phyloP scores from a whole-genome alignment of 2,329 filamentous ascomycete genomes.

The Xylariales sp. region DNA sequence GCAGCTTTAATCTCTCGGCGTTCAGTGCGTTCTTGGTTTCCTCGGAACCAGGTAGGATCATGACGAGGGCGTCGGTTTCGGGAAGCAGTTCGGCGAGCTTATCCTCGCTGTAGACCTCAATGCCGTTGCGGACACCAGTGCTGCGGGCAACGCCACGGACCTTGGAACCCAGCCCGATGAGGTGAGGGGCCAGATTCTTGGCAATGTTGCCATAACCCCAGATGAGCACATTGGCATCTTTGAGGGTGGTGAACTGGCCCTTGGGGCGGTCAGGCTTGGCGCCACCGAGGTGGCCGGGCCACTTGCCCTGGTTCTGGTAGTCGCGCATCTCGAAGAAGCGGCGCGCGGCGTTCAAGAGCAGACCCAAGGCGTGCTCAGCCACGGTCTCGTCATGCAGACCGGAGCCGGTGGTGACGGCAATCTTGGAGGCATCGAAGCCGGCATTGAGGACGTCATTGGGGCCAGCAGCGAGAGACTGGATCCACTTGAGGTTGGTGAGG shows the following conservation, averaged over 20 bases:
- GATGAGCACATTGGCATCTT: conserved; percentile 52
- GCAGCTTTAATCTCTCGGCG: conserved; percentile 43
- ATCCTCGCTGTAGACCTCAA: conserved; percentile 54
- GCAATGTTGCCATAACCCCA: conserved; percentile 68
- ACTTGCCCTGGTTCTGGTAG: conserved; percentile 50
- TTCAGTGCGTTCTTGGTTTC: conserved; percentile 53
- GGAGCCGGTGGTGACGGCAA: conserved; percentile 56
- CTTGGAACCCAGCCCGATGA: conserved; percentile 50
- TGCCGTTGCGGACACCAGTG: conserved; percentile 52
- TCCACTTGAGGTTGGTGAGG: conserved; percentile 57
- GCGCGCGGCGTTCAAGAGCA: conserved; percentile 51
- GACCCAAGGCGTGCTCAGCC: conserved; percentile 58
- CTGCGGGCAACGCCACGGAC: conserved; percentile 55
- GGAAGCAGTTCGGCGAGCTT: conserved; percentile 47
- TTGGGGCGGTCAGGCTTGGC: conserved; percentile 54
- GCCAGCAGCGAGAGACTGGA: conserved; percentile 62
- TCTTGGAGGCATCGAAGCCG: conserved; percentile 49
- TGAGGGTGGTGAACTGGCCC: conserved; percentile 54
- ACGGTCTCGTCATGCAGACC: conserved; percentile 62
- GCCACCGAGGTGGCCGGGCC: conserved; percentile 59
- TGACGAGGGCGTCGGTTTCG: conserved; percentile 60
- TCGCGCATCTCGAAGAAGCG: conserved; percentile 61
- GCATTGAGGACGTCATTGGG: conserved; percentile 61
- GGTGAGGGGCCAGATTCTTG: conserved; percentile 51
- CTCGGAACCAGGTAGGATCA: conserved; percentile 59